Evolutionary conservation across 306 rosid species (phyloP).

Genomic region (Quercus agrifolia): DNA sequence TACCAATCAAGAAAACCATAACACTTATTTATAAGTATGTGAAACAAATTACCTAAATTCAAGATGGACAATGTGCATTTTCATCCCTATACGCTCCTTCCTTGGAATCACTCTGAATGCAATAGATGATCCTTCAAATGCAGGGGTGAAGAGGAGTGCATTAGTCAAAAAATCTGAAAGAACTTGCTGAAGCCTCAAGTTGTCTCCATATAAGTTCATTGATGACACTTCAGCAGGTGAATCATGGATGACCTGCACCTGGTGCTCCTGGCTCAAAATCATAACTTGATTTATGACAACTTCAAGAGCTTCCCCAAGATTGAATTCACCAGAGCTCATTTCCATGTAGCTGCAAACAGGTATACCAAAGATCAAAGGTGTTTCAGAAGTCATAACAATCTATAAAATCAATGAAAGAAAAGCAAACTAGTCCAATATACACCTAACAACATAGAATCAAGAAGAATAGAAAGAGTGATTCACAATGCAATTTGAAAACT

Average conservation of each 20-base stretch:
- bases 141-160: slow-evolving; percentile 29
- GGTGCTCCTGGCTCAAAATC: slow-evolving; percentile 34
- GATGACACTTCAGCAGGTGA: slow-evolving; percentile 33
- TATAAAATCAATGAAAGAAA: not conserved
- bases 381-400: not conserved
- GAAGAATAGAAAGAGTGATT: not conserved
- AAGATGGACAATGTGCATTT: slow-evolving; percentile 37
- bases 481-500: not conserved
- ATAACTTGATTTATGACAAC: slow-evolving; percentile 30
- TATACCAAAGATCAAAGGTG: slow-evolving; percentile 3
- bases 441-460: not conserved
- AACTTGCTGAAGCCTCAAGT: slow-evolving; percentile 39
- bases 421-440: not conserved
- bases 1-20: not conserved
- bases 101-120: slow-evolving; percentile 19
- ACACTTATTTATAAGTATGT: not conserved
- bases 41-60: slow-evolving; percentile 29
- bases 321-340: slow-evolving; percentile 30
- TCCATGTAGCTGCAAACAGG: slow-evolving; percentile 34
- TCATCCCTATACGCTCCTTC: slow-evolving; percentile 34
- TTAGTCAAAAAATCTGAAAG: slow-evolving; percentile 35
- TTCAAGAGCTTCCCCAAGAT: slow-evolving; percentile 35
- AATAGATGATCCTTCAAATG: slow-evolving; percentile 23
- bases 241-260: slow-evolving; percentile 28
- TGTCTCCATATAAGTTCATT: slow-evolving; percentile 40